These are phyloP conservation scores for Chrysoporthe puriensis DNA, from an alignment of 2,329 filamentous ascomycete species.

Conservation along the genomic window DNA sequence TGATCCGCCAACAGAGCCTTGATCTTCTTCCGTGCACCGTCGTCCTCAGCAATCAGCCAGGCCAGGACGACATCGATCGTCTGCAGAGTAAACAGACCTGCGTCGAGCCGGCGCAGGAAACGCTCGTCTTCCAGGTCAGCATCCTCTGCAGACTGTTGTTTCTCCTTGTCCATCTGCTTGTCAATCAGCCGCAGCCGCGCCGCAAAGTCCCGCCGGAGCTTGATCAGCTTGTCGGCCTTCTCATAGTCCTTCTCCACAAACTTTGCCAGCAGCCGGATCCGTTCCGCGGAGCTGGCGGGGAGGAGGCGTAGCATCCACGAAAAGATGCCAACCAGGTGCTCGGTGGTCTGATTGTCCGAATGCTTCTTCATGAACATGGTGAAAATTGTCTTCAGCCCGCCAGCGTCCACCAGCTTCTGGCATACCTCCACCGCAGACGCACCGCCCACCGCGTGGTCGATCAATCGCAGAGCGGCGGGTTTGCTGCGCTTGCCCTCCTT, in stretches of 20 bases:
- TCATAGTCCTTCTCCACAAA: constrained; percentile 95
- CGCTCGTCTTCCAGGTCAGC: constrained; percentile 70
- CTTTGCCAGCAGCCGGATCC: constrained; percentile 87
- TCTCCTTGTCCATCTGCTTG: constrained; percentile 61
- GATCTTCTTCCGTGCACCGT: constrained; percentile 70
- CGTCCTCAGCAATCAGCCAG: constrained; percentile 91
- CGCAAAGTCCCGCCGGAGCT: constrained; percentile 72
- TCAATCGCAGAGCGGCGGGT: constrained; percentile 73
- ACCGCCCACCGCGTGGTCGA: constrained; percentile 80
- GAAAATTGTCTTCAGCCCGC: constrained; percentile 83
- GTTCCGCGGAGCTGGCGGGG: constrained; percentile 74
- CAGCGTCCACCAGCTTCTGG: constrained; percentile 76
- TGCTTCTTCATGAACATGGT: constrained; percentile 84
- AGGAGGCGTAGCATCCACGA: constrained; percentile 79
- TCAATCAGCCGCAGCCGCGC: constrained; percentile 66
- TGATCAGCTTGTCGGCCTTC: constrained; percentile 75
- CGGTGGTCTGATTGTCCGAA: constrained; percentile 65
- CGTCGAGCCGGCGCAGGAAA: constrained; percentile 76
- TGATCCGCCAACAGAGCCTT: constrained; percentile 65
- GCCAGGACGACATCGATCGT: constrained; percentile 82
- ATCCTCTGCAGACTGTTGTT: constrained; percentile 53
- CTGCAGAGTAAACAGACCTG: constrained; percentile 82
- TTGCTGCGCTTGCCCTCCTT: constrained; percentile 86
- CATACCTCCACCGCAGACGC: constrained; percentile 61
- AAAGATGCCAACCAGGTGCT: constrained; percentile 86